A percentile compares a stretch with the other conserved stretches of the same genome.
phyloP scores from a whole-genome alignment of 345 rosid species.

The Toxicodendron radicans region DNA sequence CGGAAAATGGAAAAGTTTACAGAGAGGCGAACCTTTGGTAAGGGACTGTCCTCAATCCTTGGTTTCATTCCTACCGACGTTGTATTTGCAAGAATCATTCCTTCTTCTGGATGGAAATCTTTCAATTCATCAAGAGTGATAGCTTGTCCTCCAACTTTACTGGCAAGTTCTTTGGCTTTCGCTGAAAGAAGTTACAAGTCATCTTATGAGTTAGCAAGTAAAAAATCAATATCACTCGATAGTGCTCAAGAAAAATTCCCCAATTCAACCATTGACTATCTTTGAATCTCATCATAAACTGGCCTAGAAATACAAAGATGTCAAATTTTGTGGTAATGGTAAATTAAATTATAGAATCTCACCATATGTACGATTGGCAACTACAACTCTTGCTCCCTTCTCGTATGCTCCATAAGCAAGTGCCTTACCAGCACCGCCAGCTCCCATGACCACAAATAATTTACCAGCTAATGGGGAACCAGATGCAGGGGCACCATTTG shows the following conservation, averaged over 20 bases:
- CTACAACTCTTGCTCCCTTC: slow-evolving; percentile 64
- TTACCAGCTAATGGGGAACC: slow-evolving; percentile 61
- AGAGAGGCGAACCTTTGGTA: slow-evolving; percentile 45
- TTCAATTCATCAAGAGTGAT: slow-evolving; percentile 46
- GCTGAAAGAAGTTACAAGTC: slow-evolving; percentile 28
- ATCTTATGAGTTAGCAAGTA: background rate
- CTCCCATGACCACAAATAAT: slow-evolving; percentile 62
- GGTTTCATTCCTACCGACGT: slow-evolving; percentile 69
- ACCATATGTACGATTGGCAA: slow-evolving; percentile 60
- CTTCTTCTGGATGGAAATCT: slow-evolving; percentile 60
- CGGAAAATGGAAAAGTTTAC: background rate
- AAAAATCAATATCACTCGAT: background rate
- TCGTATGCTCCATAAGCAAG: slow-evolving; percentile 60
- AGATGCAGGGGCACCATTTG: slow-evolving; percentile 33
- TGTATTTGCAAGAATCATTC: slow-evolving; percentile 64
- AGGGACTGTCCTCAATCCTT: slow-evolving; percentile 41
- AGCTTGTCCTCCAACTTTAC: slow-evolving; percentile 54
- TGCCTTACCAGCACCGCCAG: slow-evolving; percentile 72
- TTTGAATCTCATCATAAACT: background rate
- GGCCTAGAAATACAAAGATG: background rate
- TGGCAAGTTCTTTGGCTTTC: slow-evolving; percentile 54
- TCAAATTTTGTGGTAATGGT: background rate
- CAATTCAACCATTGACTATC: background rate
- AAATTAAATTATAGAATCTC: slow-evolving; percentile 13
- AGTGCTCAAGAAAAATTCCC: too few species aligned